phyloP scores from a whole-genome alignment of 2,329 filamentous ascomycete species.

The Cryphonectria naterciae region DNA sequence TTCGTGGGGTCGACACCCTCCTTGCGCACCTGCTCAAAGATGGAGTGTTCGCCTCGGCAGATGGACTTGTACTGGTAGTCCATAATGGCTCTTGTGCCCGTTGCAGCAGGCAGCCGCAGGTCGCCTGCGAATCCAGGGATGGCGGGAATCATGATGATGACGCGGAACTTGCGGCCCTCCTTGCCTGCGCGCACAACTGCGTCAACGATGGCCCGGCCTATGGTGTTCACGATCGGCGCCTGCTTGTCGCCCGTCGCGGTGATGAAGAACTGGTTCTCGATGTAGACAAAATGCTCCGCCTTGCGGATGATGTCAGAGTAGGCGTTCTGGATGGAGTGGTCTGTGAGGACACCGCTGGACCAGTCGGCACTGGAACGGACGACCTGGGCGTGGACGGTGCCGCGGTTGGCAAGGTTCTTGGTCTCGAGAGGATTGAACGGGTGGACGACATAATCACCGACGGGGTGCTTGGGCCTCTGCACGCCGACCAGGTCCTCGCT shows the following conservation, averaged over 20 bases:
- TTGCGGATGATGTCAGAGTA: constrained; percentile 84
- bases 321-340: constrained; percentile 86
- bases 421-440: constrained; percentile 70
- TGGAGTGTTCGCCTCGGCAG: constrained; percentile 86
- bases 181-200: constrained; percentile 81
- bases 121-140: constrained; percentile 95
- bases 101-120: constrained; percentile 78
- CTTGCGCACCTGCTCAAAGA: constrained; percentile 74
- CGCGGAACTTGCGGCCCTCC: constrained; percentile 83
- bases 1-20: constrained; percentile 77
- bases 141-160: constrained; percentile 88
- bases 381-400: constrained; percentile 79
- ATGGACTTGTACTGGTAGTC: constrained; percentile 99
- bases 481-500: constrained; percentile 88
- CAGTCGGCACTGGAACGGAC: constrained; percentile 92
- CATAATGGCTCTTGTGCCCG: constrained; percentile 92
- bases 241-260: constrained; percentile 91
- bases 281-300: constrained; percentile 92
- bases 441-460: constrained; percentile 85
- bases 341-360: constrained; percentile 86
- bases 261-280: constrained; percentile 99
- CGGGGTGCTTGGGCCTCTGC: constrained; percentile 85
- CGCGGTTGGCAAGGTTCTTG: constrained; percentile 67
- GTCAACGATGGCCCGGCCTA: constrained; percentile 89
- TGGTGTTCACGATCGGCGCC: constrained; percentile 81